Conservation (phyloP, 352 stramenopile genomes). For the Thalassiosira livingstoniorum region DNA sequence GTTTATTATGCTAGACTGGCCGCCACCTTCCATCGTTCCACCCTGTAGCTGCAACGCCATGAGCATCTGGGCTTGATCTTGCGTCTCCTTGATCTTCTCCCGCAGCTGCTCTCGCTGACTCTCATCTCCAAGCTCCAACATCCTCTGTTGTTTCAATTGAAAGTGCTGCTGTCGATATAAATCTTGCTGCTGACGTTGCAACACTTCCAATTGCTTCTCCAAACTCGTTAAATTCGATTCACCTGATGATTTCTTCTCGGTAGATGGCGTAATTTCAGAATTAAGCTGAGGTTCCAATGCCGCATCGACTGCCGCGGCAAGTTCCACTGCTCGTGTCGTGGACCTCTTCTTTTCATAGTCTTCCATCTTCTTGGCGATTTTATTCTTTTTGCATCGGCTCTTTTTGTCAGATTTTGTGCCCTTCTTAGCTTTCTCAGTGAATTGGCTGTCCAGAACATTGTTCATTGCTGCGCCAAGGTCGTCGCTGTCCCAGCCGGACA, state of each 20-base stretch:
- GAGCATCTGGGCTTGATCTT: not conserved
- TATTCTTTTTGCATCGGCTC: not conserved
- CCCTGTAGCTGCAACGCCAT: not conserved
- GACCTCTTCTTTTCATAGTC: not conserved
- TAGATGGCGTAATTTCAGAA: not conserved
- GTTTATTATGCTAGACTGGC: too few species aligned
- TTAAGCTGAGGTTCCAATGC: not conserved
- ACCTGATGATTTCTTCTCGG: too few species aligned
- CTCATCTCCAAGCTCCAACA: not conserved
- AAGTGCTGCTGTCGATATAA: conserved; percentile 6
- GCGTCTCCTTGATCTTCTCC: not conserved
- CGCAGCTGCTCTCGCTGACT: not conserved
- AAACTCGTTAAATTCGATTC: not conserved
- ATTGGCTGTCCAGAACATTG: not conserved
- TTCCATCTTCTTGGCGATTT: not conserved
- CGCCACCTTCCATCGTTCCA: too few species aligned
- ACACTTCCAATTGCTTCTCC: not conserved
- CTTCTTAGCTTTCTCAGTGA: not conserved
- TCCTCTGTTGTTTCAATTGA: conserved; percentile 5
- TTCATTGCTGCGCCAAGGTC: not conserved
- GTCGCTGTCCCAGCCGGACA: not conserved
- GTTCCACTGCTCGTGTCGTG: not conserved
- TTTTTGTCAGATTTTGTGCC: not conserved
- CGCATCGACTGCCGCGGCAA: not conserved
- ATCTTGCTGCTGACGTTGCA: conserved; percentile 7